These are phyloP conservation scores for Silybum marianum DNA, from an alignment of 129 eudicot genomes.

Conservation along the genomic window DNA sequence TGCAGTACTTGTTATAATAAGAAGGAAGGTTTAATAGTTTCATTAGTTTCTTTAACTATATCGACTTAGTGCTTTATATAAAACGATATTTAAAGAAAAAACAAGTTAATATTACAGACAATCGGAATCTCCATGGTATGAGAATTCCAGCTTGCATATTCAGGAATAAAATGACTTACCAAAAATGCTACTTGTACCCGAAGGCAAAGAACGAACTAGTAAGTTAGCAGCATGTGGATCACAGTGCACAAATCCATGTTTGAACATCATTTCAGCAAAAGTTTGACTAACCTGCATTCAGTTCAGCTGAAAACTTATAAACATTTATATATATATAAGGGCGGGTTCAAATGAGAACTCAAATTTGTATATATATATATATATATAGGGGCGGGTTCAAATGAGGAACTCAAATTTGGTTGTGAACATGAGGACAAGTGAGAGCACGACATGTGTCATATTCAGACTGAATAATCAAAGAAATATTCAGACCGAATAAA, in stretches of 20 bases:
- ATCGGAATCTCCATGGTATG: background rate
- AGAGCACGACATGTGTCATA: too few species aligned
- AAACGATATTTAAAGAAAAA: background rate
- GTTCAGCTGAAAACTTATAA: slow-evolving; percentile 6
- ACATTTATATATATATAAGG: background rate
- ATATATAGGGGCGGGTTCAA: too few species aligned
- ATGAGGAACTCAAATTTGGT: too few species aligned
- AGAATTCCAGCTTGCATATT: background rate
- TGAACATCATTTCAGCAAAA: slow-evolving; percentile 98
- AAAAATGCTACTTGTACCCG: slow-evolving; percentile 50
- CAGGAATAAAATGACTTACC: slow-evolving; percentile 45
- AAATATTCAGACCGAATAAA: too few species aligned
- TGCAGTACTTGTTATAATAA: background rate
- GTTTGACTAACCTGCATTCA: slow-evolving; percentile 76
- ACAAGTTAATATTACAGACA: slow-evolving; percentile 1
- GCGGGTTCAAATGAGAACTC: too few species aligned
- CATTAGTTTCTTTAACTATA: background rate
- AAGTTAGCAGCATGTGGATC: slow-evolving; percentile 98
- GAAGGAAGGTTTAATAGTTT: background rate
- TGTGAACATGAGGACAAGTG: too few species aligned
- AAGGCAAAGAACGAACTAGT: slow-evolving; percentile 88
- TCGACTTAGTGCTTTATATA: background rate
- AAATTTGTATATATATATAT: too few species aligned
- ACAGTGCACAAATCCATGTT: slow-evolving; percentile 98
- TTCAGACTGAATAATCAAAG: too few species aligned